Conservation (phyloP, 495 filamentous ascomycete species). For the Friedmanniomyces endolithicus region DNA sequence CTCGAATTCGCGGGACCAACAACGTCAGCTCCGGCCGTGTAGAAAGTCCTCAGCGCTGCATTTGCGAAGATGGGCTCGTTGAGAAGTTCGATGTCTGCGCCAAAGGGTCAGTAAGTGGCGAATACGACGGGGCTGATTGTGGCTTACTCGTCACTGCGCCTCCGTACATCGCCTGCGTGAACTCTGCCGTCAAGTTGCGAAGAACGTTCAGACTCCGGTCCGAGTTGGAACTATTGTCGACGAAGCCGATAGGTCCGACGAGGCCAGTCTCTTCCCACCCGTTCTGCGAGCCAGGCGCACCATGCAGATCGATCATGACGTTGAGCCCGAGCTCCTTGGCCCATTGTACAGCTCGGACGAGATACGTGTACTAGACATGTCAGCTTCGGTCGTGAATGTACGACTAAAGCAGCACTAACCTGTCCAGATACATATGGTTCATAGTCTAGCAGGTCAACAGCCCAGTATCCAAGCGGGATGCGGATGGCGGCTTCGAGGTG, state of each 20-base stretch:
- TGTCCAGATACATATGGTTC: constrained; percentile 14
- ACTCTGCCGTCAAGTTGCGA: constrained; percentile 7
- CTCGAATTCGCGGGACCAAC: constrained; percentile 1
- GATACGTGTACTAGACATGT: constrained; percentile 21
- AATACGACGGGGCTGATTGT: not conserved
- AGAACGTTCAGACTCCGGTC: constrained; percentile 10
- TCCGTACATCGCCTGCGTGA: not conserved
- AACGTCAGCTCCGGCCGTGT: constrained; percentile 3
- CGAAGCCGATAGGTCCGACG: constrained; percentile 3
- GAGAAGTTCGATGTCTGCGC: constrained; percentile 5
- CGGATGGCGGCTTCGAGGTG: not conserved
- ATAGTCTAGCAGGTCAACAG: constrained; percentile 6
- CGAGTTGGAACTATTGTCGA: constrained; percentile 4
- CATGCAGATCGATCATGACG: constrained; percentile 39
- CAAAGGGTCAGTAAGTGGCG: not conserved
- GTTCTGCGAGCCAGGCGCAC: constrained; percentile 30
- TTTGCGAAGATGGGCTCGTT: constrained; percentile 9
- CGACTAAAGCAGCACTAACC: not conserved
- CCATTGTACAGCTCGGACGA: constrained; percentile 37
- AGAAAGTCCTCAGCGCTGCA: not conserved
- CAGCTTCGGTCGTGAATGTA: not conserved
- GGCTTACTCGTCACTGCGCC: constrained; percentile 2
- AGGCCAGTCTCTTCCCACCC: constrained; percentile 11
- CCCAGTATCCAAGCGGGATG: constrained; percentile 14
- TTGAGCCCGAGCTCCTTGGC: constrained; percentile 31